Percentiles rank a stretch among this genome's conserved stretches.
These are phyloP conservation scores for Trichocladium uniseriatum DNA, from an alignment of 495 filamentous ascomycete species.

Conservation along the genomic window DNA sequence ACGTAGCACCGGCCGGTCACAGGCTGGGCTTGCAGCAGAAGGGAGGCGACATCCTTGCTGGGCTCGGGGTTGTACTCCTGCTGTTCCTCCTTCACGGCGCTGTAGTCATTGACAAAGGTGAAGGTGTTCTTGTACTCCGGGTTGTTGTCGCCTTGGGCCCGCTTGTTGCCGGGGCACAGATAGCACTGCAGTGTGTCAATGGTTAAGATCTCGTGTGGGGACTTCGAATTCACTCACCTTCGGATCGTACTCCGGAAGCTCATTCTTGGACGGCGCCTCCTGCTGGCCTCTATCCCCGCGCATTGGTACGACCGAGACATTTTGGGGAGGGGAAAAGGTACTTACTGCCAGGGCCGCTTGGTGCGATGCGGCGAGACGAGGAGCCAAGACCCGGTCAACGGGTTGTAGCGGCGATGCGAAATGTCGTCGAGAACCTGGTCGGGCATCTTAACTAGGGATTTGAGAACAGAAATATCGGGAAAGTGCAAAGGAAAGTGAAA, in stretches of 20 bases:
- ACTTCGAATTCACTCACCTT: slow-evolving; percentile 35
- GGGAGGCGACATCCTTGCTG: slow-evolving; percentile 49
- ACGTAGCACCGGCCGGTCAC: slow-evolving; percentile 98
- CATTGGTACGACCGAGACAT: not conserved
- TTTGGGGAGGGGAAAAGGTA: not conserved
- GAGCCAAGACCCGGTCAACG: slow-evolving; percentile 78
- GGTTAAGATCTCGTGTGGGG: not conserved
- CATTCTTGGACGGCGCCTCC: slow-evolving; percentile 69
- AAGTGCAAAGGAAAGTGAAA: not conserved
- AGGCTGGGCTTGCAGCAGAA: slow-evolving; percentile 72
- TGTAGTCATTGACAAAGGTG: slow-evolving; percentile 96
- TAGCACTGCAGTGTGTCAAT: slow-evolving; percentile 54
- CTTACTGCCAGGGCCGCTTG: slow-evolving; percentile 97
- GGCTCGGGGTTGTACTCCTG: slow-evolving; percentile 36
- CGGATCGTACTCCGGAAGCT: slow-evolving; percentile 71
- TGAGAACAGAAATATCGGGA: not conserved
- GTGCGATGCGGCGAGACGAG: slow-evolving; percentile 92
- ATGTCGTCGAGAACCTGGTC: slow-evolving; percentile 85
- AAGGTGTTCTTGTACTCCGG: slow-evolving; percentile 82
- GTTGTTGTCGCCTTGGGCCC: slow-evolving; percentile 84
- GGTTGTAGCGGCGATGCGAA: slow-evolving; percentile 91
- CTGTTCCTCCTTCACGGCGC: slow-evolving; percentile 91
- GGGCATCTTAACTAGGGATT: slow-evolving; percentile 30
- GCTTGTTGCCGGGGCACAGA: slow-evolving; percentile 87
- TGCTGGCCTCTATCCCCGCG: slow-evolving; percentile 63